Conservation (phyloP, 2,329 filamentous ascomycete genomes). For the Ilyonectria robusta region DNA sequence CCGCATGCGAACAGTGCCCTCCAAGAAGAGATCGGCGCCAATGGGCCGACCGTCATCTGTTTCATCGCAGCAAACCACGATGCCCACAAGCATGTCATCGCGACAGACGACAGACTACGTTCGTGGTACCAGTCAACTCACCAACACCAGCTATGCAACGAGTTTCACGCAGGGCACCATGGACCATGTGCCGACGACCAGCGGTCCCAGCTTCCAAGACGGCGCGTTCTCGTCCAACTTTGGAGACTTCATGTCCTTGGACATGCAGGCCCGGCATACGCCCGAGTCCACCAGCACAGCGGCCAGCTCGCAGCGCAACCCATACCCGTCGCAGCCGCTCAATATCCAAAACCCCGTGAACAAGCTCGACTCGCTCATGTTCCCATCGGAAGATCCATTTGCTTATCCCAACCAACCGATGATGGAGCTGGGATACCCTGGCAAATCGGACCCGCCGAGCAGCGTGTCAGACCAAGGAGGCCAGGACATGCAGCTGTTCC, state of each 20-base stretch:
- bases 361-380: slow-evolving; percentile 85
- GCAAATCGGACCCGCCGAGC: slow-evolving; percentile 52
- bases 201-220: slow-evolving; percentile 53
- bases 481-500: slow-evolving; percentile 63
- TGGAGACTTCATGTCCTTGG: slow-evolving; percentile 62
- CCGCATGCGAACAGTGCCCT: slow-evolving; percentile 56
- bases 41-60: slow-evolving; percentile 50
- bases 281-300: slow-evolving; percentile 61
- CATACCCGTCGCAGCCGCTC: slow-evolving; percentile 51
- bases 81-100: slow-evolving; percentile 51
- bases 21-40: slow-evolving; percentile 71
- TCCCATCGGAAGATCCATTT: slow-evolving; percentile 82
- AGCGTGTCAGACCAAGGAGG: slow-evolving; percentile 51
- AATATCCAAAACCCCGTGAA: slow-evolving; percentile 66
- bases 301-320: slow-evolving; percentile 56
- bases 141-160: slow-evolving; percentile 46
- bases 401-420: slow-evolving; percentile 84
- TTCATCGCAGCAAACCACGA: slow-evolving; percentile 48
- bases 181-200: slow-evolving; percentile 51
- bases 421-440: slow-evolving; percentile 68
- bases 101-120: slow-evolving; percentile 53
- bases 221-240: slow-evolving; percentile 56
- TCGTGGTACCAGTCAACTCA: slow-evolving; percentile 47
- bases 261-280: slow-evolving; percentile 60
- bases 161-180: slow-evolving; percentile 50